Evolutionary conservation across 768 basidiomycete genomes (phyloP), one percentile per base, ranked within the genome.

Genomic region (Termitomyces eurrhizus): DNA sequence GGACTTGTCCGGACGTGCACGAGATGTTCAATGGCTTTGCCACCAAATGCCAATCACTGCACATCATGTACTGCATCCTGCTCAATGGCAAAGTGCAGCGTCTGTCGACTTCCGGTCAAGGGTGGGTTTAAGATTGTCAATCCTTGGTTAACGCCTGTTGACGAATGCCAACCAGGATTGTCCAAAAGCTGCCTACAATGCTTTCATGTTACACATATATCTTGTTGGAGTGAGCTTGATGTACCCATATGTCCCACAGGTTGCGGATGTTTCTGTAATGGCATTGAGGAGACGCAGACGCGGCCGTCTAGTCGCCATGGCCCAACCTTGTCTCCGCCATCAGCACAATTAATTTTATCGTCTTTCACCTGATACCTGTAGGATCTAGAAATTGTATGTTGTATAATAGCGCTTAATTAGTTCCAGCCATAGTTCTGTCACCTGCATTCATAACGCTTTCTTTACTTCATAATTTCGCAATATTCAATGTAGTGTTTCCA

Each of bases 71-170:
- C 72, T 57, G 73, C 72, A 9, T 72, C 74, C n/a, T 77, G 73
- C 46, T 74, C 73, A 5, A 78, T 78, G 69, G 75, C 85, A 2
- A 72, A 72, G 7, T 93, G 92, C 68, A 83, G 89, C 0, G 80
- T 93, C 18, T 93, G 92, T 69, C 80, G 90, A 52, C 80, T 93
- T 35, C 87, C 89, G 7, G 84, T 88, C 59, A 89, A 85, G 80
- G 89, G 92, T 85, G 63, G 11, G 78, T 69, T 4, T 7, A 3
- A 21, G 7, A 24, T 26, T 0, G 32, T 39, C 33, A 3, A 21
- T 4, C 3, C 9, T 39, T n/a, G 12, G 48, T 24, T 53, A 46
- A 26, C 24, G 29, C 33, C 29, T 52, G 42, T 42, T 59, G 11
- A 51, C 14, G n/a, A 39, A 55, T 45, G 24, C 13, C 53, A 89